A percentile compares a stretch with the other conserved stretches of the same genome.
phyloP scores from a whole-genome alignment of 495 filamentous ascomycete species.

The Hyaloscypha finlandica region DNA sequence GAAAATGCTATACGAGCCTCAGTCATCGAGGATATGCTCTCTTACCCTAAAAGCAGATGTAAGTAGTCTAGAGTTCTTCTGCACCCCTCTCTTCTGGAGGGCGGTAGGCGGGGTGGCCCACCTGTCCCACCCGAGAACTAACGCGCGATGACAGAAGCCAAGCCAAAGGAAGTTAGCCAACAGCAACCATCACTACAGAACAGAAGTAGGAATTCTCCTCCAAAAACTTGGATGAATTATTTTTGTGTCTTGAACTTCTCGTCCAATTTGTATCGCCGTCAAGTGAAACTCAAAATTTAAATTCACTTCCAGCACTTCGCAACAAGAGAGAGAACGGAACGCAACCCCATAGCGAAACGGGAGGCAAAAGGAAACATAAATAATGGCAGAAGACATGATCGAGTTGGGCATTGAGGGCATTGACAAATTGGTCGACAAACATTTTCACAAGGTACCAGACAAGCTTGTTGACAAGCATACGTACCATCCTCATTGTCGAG shows the following conservation, averaged over 20 bases:
- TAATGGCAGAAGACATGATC: slow-evolving; percentile 18
- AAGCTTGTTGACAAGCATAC: slow-evolving; percentile 9
- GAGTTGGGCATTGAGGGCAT: slow-evolving; percentile 26
- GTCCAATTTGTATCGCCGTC: background rate
- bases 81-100: too few species aligned
- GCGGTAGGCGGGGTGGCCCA: too few species aligned
- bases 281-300: background rate
- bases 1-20: too few species aligned
- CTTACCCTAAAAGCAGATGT: too few species aligned
- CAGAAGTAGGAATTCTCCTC: background rate
- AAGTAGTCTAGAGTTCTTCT: too few species aligned
- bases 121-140: background rate
- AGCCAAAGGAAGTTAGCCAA: background rate
- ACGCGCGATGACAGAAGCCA: background rate
- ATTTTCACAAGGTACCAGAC: slow-evolving; percentile 26
- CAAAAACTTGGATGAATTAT: background rate
- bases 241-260: background rate
- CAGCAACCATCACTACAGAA: background rate
- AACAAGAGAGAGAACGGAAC: background rate
- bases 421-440: slow-evolving; percentile 28
- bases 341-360: background rate
- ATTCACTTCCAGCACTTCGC: background rate
- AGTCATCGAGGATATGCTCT: too few species aligned
- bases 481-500: slow-evolving; percentile 7
- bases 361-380: background rate